phyloP scores from a whole-genome alignment of 345 rosid species.

The Iberis pinnata region DNA sequence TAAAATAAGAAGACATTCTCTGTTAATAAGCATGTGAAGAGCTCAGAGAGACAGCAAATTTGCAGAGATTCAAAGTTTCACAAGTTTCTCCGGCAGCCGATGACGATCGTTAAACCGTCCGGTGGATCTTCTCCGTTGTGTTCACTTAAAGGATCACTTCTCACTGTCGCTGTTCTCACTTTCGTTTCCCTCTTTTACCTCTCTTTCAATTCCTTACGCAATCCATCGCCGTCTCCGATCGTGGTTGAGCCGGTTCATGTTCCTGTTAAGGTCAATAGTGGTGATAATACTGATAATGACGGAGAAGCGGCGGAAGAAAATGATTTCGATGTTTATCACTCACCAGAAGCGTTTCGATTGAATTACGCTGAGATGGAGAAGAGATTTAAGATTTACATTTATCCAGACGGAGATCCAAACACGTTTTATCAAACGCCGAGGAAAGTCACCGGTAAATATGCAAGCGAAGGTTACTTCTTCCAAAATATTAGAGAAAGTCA shows the following conservation, averaged over 20 bases:
- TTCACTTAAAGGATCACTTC: slow-evolving; percentile 60
- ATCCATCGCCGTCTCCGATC: slow-evolving; percentile 32
- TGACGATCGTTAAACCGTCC: slow-evolving; percentile 46
- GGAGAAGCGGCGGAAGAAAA: slow-evolving; percentile 13
- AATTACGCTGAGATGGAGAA: slow-evolving; percentile 81
- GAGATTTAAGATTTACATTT: slow-evolving; percentile 71
- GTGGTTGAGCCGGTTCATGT: slow-evolving; percentile 13
- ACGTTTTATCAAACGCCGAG: slow-evolving; percentile 89
- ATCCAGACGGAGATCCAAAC: slow-evolving; percentile 91
- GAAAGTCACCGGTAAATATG: slow-evolving; percentile 88
- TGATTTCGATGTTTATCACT: slow-evolving; percentile 53
- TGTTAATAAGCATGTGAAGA: neutral
- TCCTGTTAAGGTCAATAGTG: slow-evolving; percentile 14
- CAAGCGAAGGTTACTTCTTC: slow-evolving; percentile 98
- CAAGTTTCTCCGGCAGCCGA: slow-evolving; percentile 29
- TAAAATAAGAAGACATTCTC: neutral
- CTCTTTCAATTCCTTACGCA: slow-evolving; percentile 53
- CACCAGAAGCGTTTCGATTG: slow-evolving; percentile 50
- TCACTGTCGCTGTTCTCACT: slow-evolving; percentile 60
- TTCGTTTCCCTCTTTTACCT: slow-evolving; percentile 54
- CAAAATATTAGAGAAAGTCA: slow-evolving; percentile 76
- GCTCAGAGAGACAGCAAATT: slow-evolving; percentile 1
- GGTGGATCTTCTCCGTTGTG: slow-evolving; percentile 33
- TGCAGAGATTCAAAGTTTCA: neutral
- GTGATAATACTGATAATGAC: neutral